Percentiles rank a stretch among this genome's conserved stretches.
Conservation (phyloP, 495 filamentous ascomycete species). For the Cercophora samala region DNA sequence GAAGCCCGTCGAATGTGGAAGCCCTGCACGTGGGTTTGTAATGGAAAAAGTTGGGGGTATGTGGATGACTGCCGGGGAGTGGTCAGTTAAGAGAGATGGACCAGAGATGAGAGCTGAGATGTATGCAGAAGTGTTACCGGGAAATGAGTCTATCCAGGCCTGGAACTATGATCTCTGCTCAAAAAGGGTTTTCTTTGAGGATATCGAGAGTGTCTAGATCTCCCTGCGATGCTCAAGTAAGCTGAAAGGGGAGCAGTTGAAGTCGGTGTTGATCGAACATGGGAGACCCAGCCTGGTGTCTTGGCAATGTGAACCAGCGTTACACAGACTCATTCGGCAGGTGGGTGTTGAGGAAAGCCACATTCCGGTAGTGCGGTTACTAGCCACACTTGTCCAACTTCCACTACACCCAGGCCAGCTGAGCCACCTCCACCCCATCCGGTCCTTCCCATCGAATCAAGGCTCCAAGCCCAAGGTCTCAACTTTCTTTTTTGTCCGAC, state of each 20-base stretch:
- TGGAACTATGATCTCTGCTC: background rate
- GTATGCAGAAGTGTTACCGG: background rate
- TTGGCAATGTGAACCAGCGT: background rate
- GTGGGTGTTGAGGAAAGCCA: background rate
- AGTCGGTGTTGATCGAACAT: background rate
- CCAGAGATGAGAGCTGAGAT: constrained; percentile 1
- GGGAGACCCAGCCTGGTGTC: background rate
- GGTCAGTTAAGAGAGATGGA: background rate
- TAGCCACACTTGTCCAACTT: background rate
- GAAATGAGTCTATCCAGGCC: background rate
- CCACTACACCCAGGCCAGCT: background rate
- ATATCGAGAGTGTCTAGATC: constrained; percentile 1
- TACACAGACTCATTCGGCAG: background rate
- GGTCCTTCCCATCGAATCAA: background rate
- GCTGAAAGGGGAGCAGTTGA: constrained; percentile 7
- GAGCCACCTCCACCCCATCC: background rate
- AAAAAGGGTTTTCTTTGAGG: background rate
- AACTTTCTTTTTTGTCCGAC: background rate
- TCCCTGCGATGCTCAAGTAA: background rate
- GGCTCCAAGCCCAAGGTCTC: background rate
- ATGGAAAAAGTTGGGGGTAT: background rate
- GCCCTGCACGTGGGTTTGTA: constrained; percentile 1
- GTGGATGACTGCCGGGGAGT: background rate
- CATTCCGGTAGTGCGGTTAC: background rate
- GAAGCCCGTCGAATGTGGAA: constrained; percentile 3